These are phyloP conservation scores for Eudorina sp. DNA, from an alignment of 139 green algal species.

Conservation along the genomic window DNA sequence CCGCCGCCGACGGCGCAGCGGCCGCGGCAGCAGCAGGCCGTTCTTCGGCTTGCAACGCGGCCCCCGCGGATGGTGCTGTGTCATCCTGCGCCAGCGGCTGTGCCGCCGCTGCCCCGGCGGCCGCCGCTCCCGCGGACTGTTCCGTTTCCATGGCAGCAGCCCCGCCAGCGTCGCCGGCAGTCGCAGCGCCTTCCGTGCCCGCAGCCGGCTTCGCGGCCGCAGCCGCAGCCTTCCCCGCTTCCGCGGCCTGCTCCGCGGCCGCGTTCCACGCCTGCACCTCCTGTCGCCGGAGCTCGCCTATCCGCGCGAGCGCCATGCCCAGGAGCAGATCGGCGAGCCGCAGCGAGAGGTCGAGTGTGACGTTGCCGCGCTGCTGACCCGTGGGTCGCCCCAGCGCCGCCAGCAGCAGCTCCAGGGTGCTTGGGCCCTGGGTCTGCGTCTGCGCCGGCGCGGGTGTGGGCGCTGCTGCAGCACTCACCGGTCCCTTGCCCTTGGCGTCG, in stretches of 20 bases:
- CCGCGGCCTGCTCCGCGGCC: slow-evolving; percentile 4
- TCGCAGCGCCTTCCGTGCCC: not conserved
- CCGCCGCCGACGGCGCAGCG: not conserved
- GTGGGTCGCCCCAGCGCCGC: slow-evolving; percentile 66
- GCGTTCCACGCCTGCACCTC: slow-evolving; percentile 43
- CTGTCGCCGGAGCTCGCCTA: slow-evolving; percentile 37
- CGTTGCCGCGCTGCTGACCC: slow-evolving; percentile 64
- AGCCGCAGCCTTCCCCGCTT: slow-evolving; percentile 5
- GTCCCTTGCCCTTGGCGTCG: slow-evolving; percentile 47
- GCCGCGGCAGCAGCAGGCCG: not conserved
- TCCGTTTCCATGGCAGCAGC: not conserved
- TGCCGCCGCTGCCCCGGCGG: not conserved
- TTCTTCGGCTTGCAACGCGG: too few species aligned
- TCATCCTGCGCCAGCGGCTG: not conserved
- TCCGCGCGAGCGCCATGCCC: slow-evolving; percentile 37
- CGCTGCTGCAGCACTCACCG: not conserved
- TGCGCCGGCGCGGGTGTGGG: not conserved
- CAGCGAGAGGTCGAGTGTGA: slow-evolving; percentile 75
- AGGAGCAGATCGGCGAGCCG: slow-evolving; percentile 74
- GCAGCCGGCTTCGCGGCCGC: not conserved
- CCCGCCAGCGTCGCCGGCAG: not conserved
- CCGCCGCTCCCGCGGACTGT: not conserved
- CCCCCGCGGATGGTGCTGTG: not conserved
- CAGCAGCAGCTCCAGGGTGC: slow-evolving; percentile 83
- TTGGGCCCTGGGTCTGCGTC: not conserved